Conservation (phyloP, 2,329 filamentous ascomycete species). For the Fusarium citri region DNA sequence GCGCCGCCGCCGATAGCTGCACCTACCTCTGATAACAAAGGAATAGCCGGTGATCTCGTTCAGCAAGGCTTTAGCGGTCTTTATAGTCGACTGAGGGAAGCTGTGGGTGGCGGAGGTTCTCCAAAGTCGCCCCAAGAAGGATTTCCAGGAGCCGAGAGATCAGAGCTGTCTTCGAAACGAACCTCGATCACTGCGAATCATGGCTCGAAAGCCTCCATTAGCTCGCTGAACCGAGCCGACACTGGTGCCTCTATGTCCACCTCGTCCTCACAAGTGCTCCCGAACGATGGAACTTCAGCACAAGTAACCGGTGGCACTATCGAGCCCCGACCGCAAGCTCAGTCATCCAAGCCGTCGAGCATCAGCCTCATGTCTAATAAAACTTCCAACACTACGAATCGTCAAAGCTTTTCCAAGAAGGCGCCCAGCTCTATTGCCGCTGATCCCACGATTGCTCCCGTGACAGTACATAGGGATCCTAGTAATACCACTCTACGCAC, state of each 20-base stretch:
- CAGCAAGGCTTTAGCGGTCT: constrained; percentile 90
- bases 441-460: constrained; percentile 60
- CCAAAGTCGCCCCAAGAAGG: constrained; percentile 52
- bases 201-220: constrained; percentile 55
- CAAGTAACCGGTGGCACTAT: constrained; percentile 47
- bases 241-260: constrained; percentile 50
- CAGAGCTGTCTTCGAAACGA: constrained; percentile 55
- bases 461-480: constrained; percentile 62
- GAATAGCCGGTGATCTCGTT: constrained; percentile 76
- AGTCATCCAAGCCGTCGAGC: constrained; percentile 62
- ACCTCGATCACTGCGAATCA: constrained; percentile 56
- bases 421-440: constrained; percentile 56
- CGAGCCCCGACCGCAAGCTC: constrained; percentile 57
- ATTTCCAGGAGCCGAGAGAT: constrained; percentile 31
- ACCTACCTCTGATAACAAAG: constrained; percentile 73
- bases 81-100: constrained; percentile 86
- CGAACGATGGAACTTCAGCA: constrained; percentile 54
- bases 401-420: constrained; percentile 57
- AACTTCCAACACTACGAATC: constrained; percentile 56
- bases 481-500: constrained; percentile 56
- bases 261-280: constrained; percentile 46
- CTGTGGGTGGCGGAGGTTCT: constrained; percentile 75
- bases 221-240: constrained; percentile 57
- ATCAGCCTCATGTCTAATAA: constrained; percentile 59
- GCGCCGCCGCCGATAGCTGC: constrained; percentile 74